A percentile compares a stretch with the other conserved stretches of the same genome.
phyloP scores from a whole-genome alignment of 495 filamentous ascomycete species.

The Aspergillus wentii region DNA sequence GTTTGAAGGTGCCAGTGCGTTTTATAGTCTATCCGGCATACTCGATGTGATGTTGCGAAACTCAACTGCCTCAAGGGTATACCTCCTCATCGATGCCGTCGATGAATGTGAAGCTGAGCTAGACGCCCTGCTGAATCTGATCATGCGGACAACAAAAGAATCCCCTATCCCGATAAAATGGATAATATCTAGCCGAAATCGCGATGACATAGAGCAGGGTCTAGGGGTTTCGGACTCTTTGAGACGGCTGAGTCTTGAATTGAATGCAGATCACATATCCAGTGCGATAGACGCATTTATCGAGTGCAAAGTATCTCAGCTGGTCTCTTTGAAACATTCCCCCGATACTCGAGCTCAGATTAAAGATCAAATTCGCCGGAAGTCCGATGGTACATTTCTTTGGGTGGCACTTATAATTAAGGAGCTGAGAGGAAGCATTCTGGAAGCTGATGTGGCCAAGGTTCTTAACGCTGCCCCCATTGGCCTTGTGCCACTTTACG shows the following conservation, averaged over 20 bases:
- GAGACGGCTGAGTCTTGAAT: not conserved
- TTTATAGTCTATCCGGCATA: conserved; percentile 20
- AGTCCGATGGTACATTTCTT: conserved; percentile 27
- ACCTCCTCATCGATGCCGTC: conserved; percentile 35
- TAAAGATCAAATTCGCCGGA: conserved; percentile 11
- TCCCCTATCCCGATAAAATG: conserved; percentile 30
- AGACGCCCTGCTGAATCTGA: conserved; percentile 19
- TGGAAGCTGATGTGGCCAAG: not conserved
- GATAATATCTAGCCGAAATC: conserved; percentile 38
- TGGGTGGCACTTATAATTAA: conserved; percentile 22
- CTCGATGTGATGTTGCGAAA: conserved; percentile 27
- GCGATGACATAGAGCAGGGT: conserved; percentile 23
- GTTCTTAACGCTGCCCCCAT: not conserved
- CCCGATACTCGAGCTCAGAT: conserved; percentile 4
- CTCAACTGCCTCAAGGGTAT: conserved; percentile 9
- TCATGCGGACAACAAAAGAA: conserved; percentile 11
- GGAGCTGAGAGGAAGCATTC: not conserved
- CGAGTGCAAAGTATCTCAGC: not conserved
- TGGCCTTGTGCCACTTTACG: not conserved
- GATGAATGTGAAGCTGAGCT: conserved; percentile 31
- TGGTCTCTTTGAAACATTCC: conserved; percentile 5
- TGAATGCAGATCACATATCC: not conserved
- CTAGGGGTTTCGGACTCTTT: conserved; percentile 3
- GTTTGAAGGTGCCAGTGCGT: conserved; percentile 27
- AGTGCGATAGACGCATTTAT: not conserved